phyloP scores from a whole-genome alignment of 805 yeast genomes.

The Cyberlindnera euphorbiiphila region DNA sequence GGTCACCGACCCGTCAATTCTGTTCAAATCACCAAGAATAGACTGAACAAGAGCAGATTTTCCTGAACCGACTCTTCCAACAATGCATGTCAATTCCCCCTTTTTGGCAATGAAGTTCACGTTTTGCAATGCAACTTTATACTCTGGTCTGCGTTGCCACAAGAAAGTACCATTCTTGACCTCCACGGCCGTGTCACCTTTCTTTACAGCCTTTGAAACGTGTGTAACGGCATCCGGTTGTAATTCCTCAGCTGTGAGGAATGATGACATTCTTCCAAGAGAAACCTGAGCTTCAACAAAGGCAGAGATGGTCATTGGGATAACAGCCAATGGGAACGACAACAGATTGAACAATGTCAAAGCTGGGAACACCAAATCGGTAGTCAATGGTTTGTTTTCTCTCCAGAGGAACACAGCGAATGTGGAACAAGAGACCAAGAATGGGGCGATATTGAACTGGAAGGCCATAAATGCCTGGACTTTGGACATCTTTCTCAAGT shows the following conservation, averaged over 20 bases:
- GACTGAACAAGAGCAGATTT: slow-evolving; percentile 81
- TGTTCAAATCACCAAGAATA: slow-evolving; percentile 76
- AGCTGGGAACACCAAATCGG: slow-evolving; percentile 92
- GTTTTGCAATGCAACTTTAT: slow-evolving; percentile 62
- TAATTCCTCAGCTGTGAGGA: slow-evolving; percentile 71
- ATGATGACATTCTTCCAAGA: slow-evolving; percentile 65
- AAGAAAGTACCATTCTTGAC: slow-evolving; percentile 67
- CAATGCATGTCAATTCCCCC: slow-evolving; percentile 79
- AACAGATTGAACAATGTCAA: slow-evolving; percentile 82
- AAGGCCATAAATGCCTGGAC: slow-evolving; percentile 68
- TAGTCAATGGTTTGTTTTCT: slow-evolving; percentile 62
- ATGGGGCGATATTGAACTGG: slow-evolving; percentile 84
- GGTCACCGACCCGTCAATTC: slow-evolving; percentile 65
- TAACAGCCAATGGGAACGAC: slow-evolving; percentile 85
- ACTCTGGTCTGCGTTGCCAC: slow-evolving; percentile 71
- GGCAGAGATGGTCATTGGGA: slow-evolving; percentile 86
- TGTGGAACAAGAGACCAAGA: slow-evolving; percentile 82
- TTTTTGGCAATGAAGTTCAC: slow-evolving; percentile 62
- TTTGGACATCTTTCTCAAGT: slow-evolving; percentile 68
- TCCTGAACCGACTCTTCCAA: slow-evolving; percentile 89
- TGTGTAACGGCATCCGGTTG: slow-evolving; percentile 69
- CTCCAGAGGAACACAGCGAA: slow-evolving; percentile 73
- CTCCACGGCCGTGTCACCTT: slow-evolving; percentile 66
- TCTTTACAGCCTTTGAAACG: slow-evolving; percentile 42
- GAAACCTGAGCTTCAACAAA: slow-evolving; percentile 89